Percentiles rank a stretch among this genome's conserved stretches.
Evolutionary conservation across 176 grass and related monocot species (phyloP).

Genomic region (Avena insularis): DNA sequence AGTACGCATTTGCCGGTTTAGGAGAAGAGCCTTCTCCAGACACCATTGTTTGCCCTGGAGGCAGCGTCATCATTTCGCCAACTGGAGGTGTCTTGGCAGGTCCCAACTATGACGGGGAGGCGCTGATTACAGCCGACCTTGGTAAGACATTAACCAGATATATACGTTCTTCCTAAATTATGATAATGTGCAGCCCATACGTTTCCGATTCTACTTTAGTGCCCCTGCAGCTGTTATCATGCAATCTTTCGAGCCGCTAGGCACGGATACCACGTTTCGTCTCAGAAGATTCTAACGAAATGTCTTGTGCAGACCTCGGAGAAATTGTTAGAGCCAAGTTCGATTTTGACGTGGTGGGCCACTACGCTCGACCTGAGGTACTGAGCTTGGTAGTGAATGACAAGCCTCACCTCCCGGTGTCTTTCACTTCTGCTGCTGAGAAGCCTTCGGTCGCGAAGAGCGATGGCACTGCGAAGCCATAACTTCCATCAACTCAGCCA

Average conservation of each 20-base stretch:
- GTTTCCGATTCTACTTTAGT: not conserved
- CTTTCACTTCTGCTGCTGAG: conserved; percentile 53
- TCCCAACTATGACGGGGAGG: conserved; percentile 91
- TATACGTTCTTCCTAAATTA: not conserved
- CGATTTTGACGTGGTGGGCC: conserved; percentile 90
- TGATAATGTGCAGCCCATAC: not conserved
- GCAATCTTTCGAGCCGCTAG: not conserved
- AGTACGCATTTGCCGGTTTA: conserved; percentile 68
- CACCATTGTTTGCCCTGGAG: conserved; percentile 80
- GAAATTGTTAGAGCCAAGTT: conserved; percentile 95
- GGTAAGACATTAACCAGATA: conserved; percentile 50
- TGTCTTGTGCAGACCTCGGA: conserved; percentile 63
- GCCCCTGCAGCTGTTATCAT: not conserved
- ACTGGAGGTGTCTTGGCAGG: conserved; percentile 78
- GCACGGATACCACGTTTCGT: not conserved
- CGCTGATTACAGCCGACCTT: conserved; percentile 74
- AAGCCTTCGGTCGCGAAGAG: conserved; percentile 39
- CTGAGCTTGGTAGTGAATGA: conserved; percentile 84
- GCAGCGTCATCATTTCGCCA: conserved; percentile 96
- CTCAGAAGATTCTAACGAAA: conserved; percentile 1
- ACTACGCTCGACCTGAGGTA: conserved; percentile 89
- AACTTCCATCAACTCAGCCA: not conserved
- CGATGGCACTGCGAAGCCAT: conserved; percentile 13
- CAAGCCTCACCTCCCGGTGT: conserved; percentile 69
- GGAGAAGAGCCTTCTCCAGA: conserved; percentile 82